Conservation (phyloP, 495 filamentous ascomycete species). For the Penicillium bialowiezense region DNA sequence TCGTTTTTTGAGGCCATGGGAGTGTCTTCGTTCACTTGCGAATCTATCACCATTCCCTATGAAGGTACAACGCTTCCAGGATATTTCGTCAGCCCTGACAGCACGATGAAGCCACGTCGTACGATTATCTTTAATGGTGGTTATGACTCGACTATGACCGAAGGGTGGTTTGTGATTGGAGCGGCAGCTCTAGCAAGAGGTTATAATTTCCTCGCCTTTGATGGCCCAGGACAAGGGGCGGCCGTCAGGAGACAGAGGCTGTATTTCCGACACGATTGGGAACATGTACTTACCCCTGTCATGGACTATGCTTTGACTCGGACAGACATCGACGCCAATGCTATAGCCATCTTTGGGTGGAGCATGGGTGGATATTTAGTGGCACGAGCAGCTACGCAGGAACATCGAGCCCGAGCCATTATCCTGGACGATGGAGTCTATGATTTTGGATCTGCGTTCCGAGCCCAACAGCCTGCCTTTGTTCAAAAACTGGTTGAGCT, state of each 20-base stretch:
- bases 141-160: constrained; percentile 38
- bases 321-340: constrained; percentile 40
- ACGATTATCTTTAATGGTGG: constrained; percentile 36
- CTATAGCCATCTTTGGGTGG: constrained; percentile 60
- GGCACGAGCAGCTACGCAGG: constrained; percentile 34
- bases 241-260: constrained; percentile 33
- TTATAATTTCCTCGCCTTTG: constrained; percentile 42
- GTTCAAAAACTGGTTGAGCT: neutral
- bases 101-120: constrained; percentile 10
- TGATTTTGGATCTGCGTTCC: constrained; percentile 13
- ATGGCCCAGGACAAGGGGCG: constrained; percentile 43
- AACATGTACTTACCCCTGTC: constrained; percentile 37
- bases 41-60: constrained; percentile 8
- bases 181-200: constrained; percentile 34
- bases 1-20: neutral
- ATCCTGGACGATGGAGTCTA: constrained; percentile 36
- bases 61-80: constrained; percentile 8
- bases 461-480: too few species aligned
- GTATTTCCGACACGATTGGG: constrained; percentile 44
- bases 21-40: neutral
- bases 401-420: constrained; percentile 37
- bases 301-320: constrained; percentile 33
- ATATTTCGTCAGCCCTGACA: constrained; percentile 1
- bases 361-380: constrained; percentile 56
- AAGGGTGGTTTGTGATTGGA: constrained; percentile 30